Evolutionary conservation across 177 flowering plant genomes (phyloP).

Genomic region (Telopea speciosissima): DNA sequence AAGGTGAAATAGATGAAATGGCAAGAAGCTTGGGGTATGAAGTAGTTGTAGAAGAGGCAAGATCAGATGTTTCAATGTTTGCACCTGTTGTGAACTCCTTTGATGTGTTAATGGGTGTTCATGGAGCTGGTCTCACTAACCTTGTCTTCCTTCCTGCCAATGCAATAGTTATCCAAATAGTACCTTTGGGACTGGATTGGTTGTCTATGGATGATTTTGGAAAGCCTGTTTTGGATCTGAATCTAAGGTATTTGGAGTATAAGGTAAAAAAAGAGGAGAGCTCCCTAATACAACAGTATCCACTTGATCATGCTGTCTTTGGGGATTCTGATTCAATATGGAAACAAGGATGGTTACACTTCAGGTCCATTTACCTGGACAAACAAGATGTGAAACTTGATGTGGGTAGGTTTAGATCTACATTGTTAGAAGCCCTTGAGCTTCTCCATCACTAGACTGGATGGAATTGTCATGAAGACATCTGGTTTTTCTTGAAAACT

Average conservation of each 20-base stretch:
- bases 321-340: slow-evolving; percentile 28
- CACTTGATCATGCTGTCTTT: slow-evolving; percentile 33
- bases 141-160: slow-evolving; percentile 56
- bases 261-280: slow-evolving; percentile 44
- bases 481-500: no score
- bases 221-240: slow-evolving; percentile 44
- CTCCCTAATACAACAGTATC: slow-evolving; percentile 38
- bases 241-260: slow-evolving; percentile 54
- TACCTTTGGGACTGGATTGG: slow-evolving; percentile 54
- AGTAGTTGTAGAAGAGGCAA: slow-evolving; percentile 37
- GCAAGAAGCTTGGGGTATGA: slow-evolving; percentile 42
- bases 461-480: not conserved
- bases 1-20: slow-evolving; percentile 23
- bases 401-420: slow-evolving; percentile 37
- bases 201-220: slow-evolving; percentile 30
- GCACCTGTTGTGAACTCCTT: slow-evolving; percentile 50
- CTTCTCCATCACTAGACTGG: not conserved
- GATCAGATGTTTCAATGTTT: slow-evolving; percentile 2
- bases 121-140: slow-evolving; percentile 54
- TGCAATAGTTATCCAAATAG: slow-evolving; percentile 56
- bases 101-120: slow-evolving; percentile 55
- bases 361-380: slow-evolving; percentile 31
- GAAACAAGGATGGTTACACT: slow-evolving; percentile 29
- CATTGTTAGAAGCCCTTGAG: not conserved
- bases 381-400: slow-evolving; percentile 51